Evolutionary conservation across 768 basidiomycete species (phyloP), one percentile per base, ranked within the genome.

Genomic region (Naganishia kalamii): DNA sequence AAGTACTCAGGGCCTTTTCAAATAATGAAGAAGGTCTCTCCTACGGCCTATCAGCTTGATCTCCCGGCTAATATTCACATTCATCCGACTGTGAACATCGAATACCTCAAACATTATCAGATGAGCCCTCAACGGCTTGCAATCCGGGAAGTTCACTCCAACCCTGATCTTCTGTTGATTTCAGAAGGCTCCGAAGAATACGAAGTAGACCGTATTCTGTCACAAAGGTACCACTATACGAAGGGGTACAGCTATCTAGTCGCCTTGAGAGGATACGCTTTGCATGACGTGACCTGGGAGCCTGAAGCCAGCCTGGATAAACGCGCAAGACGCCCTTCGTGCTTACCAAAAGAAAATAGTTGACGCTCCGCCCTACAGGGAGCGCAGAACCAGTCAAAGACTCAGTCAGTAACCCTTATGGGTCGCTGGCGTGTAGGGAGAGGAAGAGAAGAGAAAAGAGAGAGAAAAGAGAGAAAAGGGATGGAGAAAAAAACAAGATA

Each of bases 1-100:
- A 69, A 64, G 33, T 68, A 30, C 15, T 10, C 66, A 46, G 72
- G 72, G 21, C 71, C 71, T 1, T 74, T 63, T 65, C 50, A 23
- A 44, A 41, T 29, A 17, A 51, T n/a, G n/a, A n/a, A n/a, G n/a
- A n/a, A n/a, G n/a, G n/a, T n/a, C n/a, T n/a, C n/a, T n/a, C n/a
- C n/a, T 23, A 49, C 50, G 29, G 62, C 71, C 1, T 70, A 60
- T 44, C 48, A 46, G 5, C 62, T 70, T 10, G 60, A 70, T 23
- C 66, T 73, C 1, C 70, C 69, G 15, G 15, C 43, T 1, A 35
- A 51, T 32, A 47, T 65, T 43, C 30, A 48, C 12, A 60, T 69
- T 41, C 72, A 74, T 47, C 63, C 69, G 27, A 68, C 67, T 6
- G 69, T 74, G 46, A 67, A 57, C 33, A 11, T 57, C 11, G 29